phyloP scores from a whole-genome alignment of 1,139 yeast species.

The Lodderomyces margitis region DNA sequence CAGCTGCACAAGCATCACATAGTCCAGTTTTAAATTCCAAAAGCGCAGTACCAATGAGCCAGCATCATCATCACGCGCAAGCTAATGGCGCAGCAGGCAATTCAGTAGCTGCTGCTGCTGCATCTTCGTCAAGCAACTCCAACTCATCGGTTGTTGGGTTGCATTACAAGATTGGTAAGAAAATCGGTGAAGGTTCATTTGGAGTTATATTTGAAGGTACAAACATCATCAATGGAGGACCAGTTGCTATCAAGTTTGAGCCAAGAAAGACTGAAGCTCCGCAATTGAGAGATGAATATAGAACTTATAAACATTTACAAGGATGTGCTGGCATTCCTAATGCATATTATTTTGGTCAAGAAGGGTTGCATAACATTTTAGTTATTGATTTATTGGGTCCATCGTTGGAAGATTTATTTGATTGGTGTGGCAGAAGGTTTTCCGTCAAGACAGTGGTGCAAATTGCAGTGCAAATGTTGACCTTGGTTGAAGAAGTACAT shows the following conservation, averaged over 20 bases:
- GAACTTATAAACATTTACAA: constrained; percentile 84
- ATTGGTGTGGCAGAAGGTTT: constrained; percentile 96
- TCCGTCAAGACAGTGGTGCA: constrained; percentile 85
- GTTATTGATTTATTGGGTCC: constrained; percentile 95
- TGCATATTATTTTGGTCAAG: constrained; percentile 96
- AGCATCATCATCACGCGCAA: constrained; percentile 10
- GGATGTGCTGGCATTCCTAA: constrained; percentile 85
- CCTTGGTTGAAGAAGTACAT: constrained; percentile 83
- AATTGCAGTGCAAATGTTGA: constrained; percentile 90
- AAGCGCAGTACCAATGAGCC: constrained; percentile 1
- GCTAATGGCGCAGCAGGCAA: constrained; percentile 14
- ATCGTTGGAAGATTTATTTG: constrained; percentile 90
- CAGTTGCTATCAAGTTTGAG: constrained; percentile 78
- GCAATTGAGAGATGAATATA: constrained; percentile 90
- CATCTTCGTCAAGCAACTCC: constrained; percentile 15
- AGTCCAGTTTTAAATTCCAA: constrained; percentile 18
- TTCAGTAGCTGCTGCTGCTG: constrained; percentile 17
- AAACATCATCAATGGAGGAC: constrained; percentile 68
- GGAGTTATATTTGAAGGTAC: constrained; percentile 83
- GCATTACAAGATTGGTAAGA: constrained; percentile 78
- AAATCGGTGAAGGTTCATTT: constrained; percentile 83
- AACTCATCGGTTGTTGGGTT: constrained; percentile 61
- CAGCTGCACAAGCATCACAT: constrained; percentile 38
- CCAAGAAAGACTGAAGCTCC: constrained; percentile 98
- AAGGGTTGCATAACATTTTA: constrained; percentile 90